Evolutionary conservation across 305 asterid species (phyloP), one percentile per base, ranked within the genome.

Genomic region (Fraxinus sp.): DNA sequence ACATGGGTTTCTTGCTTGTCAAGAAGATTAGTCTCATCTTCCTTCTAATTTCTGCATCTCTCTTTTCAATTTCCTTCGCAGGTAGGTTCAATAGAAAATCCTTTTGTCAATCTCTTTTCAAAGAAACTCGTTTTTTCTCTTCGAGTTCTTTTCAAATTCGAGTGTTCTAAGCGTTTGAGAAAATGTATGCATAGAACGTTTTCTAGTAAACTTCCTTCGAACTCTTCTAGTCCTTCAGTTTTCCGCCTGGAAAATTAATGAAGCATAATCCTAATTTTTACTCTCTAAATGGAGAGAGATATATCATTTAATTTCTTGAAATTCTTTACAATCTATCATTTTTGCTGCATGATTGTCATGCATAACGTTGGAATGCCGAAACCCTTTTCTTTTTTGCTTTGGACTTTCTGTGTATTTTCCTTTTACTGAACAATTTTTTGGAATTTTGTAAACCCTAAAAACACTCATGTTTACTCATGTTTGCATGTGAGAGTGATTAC

Each of bases 21-120:
- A 84, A 88, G 90, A 88, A 89, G 52, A 82, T 79, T 78, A 77
- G 83, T 75, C n/a, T 90, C 74, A 74, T 90, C 81, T 84, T 90
- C 77, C 89, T 90, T 76, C 79, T 90, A 82, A 76, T 89, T 79
- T 83, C 84, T 78, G 79, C 90, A 11, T 84, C 92, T 7, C 64
- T 85, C 79, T 73, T 87, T n/a, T 77, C 89, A 52, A 44, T 86
- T 52, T 89, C 91, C 74, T 82, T 83, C 82, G 89, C 90, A 83
- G 91, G 93, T 90, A 75, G 9, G 83, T 80, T 59, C 16, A 52
- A 16, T 7, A 20, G 30, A 22, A 7, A 62, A 22, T 9, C 32
- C 14, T 8, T 62, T 62, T 20, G 14, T 24, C 5, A 62, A 62
- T 62, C 71, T 7, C 71, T 62, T 62, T 62, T 9, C 4, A 0